Evolutionary conservation across 768 basidiomycete species (phyloP).

Genomic region (Megacollybia marginata): DNA sequence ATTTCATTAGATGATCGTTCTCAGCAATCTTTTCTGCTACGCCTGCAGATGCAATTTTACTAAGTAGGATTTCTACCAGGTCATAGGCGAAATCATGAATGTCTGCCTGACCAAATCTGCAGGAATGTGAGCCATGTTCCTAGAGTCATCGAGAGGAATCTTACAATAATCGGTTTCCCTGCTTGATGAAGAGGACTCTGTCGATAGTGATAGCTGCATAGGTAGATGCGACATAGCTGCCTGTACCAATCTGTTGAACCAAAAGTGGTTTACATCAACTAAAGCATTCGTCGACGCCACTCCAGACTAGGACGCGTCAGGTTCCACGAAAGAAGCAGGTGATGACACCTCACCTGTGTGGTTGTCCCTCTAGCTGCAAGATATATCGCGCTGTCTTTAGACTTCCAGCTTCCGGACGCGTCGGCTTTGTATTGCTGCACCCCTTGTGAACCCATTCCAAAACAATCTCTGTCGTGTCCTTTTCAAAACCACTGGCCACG

Average conservation of each 20-base stretch:
- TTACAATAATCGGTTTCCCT: slow-evolving; percentile 65
- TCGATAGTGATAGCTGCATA: slow-evolving; percentile 99
- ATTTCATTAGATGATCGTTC: slow-evolving; percentile 98
- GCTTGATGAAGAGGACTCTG: slow-evolving; percentile 85
- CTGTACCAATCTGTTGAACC: slow-evolving; percentile 70
- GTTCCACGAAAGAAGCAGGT: not conserved
- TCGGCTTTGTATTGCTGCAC: slow-evolving; percentile 61
- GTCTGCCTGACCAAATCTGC: slow-evolving; percentile 82
- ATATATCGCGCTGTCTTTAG: slow-evolving; percentile 92
- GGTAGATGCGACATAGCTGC: slow-evolving; percentile 89
- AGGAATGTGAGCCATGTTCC: not conserved
- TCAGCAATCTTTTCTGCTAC: slow-evolving; percentile 92
- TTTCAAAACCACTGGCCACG: slow-evolving; percentile 72
- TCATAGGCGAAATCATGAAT: slow-evolving; percentile 75
- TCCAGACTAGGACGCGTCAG: slow-evolving; percentile 52
- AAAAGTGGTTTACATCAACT: slow-evolving; percentile 87
- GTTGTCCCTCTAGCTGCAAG: slow-evolving; percentile 88
- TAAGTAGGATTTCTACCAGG: slow-evolving; percentile 64
- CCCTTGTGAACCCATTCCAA: slow-evolving; percentile 77
- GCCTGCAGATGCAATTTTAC: slow-evolving; percentile 69
- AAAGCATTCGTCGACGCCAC: slow-evolving; percentile 90
- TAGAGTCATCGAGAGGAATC: slow-evolving; percentile 17
- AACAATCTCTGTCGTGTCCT: slow-evolving; percentile 82
- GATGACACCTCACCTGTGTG: slow-evolving; percentile 47
- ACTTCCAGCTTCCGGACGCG: slow-evolving; percentile 66